phyloP scores from a whole-genome alignment of 768 basidiomycete species.

The Russula olivacea region DNA sequence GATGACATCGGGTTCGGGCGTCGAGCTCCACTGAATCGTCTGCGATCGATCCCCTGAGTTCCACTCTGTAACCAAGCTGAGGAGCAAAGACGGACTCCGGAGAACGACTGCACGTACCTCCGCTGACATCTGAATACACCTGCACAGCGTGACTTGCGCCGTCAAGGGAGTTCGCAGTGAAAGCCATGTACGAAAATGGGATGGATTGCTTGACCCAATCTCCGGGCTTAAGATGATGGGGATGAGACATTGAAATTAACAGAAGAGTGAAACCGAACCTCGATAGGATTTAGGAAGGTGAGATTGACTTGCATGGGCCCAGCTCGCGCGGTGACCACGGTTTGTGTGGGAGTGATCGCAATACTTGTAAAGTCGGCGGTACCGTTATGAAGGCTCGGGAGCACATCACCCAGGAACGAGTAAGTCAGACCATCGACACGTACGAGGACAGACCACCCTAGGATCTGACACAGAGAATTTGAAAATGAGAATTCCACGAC shows the following conservation, averaged over 20 bases:
- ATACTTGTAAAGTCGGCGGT: constrained; percentile 25
- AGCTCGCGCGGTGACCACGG: constrained; percentile 32
- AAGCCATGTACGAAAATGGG: constrained; percentile 36
- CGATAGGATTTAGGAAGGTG: constrained; percentile 38
- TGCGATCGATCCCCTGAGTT: constrained; percentile 21
- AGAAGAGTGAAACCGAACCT: constrained; percentile 26
- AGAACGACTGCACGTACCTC: constrained; percentile 27
- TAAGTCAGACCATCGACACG: constrained; percentile 21
- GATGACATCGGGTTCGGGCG: not conserved
- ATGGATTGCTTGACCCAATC: constrained; percentile 37
- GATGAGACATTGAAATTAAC: not conserved
- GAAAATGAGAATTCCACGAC: not conserved
- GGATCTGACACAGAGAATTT: not conserved
- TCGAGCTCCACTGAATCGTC: constrained; percentile 9
- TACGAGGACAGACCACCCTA: constrained; percentile 15
- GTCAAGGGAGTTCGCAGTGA: constrained; percentile 32
- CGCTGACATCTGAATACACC: constrained; percentile 38
- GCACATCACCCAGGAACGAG: constrained; percentile 21
- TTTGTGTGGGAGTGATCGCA: constrained; percentile 35
- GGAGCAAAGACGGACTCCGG: not conserved
- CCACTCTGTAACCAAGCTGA: constrained; percentile 24
- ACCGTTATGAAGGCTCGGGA: not conserved
- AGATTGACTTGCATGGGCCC: constrained; percentile 36
- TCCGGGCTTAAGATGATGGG: constrained; percentile 27
- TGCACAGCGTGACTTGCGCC: constrained; percentile 33